Evolutionary conservation across 2,329 filamentous ascomycete genomes (phyloP), one percentile per base, ranked within the genome.

Genomic region (Cadophora sp.): DNA sequence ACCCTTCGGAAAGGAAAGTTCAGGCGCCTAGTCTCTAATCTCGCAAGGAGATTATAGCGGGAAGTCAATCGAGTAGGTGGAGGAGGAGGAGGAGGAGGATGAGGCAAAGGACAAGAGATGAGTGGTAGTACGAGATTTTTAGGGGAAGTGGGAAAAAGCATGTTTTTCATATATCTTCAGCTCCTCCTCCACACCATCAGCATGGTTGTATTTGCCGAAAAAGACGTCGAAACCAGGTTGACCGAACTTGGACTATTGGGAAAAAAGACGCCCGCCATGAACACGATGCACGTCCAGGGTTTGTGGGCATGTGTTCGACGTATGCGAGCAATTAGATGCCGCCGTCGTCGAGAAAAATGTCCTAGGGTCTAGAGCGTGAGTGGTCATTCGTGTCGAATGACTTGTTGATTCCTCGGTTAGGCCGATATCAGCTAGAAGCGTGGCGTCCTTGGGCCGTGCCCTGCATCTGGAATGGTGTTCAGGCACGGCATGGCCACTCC

Each of bases 151-250:
- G 22, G 58, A 61, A 31, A 46, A 62, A 24, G 27, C 12, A 29
- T 29, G 19, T 46, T 48, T 19, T 61, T 61, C 58, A 61, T 61
- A 48, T 62, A 62, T 31, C 27, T 50, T 50, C 59, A 62, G 37
- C 40, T 22, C 24, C 9, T 29, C 40, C 40, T 31, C 40, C 59
- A 31, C 56, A 59, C 34, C 56, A 40, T 22, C 56, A 59, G 4
- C 12, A 26, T 6, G 5, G 5, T 27, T 37, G 22, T 22, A 40
- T 59, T 43, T 24, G 31, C 34, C 14, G 26, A 43, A 27, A 34
- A 37, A 27, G 34, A 59, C 34, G 12, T 19, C 55, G 55, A 58
- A 58, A 58, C 55, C 31, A 16, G 24, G 3, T 9, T 26, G 55
- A 56, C 24, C 31, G 40, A 14, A 43, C 40, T 11, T 19, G 56